Base-by-base conservation (phyloP, 345 rosid genomes). In the Sonneratia alba region DNA sequence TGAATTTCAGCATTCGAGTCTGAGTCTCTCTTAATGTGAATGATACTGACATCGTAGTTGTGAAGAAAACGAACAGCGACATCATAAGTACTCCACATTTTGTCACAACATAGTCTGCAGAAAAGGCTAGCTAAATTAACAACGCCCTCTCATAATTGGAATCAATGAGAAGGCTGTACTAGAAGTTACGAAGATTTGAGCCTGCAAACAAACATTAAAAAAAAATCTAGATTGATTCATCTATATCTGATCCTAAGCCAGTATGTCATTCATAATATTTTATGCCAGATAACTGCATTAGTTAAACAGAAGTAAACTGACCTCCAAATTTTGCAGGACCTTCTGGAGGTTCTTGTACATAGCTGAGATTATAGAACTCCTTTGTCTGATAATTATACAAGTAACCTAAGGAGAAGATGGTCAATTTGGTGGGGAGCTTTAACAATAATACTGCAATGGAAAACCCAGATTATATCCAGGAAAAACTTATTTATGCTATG, bases 31-130 rank as follows among this genome's bases (percentile, higher is more conserved):
- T 86, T 85, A 92, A 74, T 57, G 99, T 96, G 80, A 96, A 96
- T 32, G 99, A 96, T 48, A 96, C 99, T 24, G 98, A 96, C 99
- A 96, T 92, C 55, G 99, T 96, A 61, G 99, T 96, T 19, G 99
- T 96, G 78, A 96, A 92, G 81, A 96, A 96, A 57, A 96, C 97
- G 68, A 96, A 92, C 72, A 96, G 85, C 24, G 99, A 92, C 99
- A 96, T 92, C 98, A 92, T 89, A 74, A 96, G 98, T 79, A 96
- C 99, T 19, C 98, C 98, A 77, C 98, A 96, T 79, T 96, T 96
- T 22, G 87, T 91, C 81, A 96, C 99, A 76, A 96, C 87, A 82
- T 96, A 96, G 76, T 96, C 99, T 96, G 87, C 87, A 85, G 22
- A 38, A 19, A 27, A 67, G 47, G n/a, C 27, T 16, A 65, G 67